Evolutionary conservation across 257 asterid genomes (phyloP).

Genomic region (Thymus mandschuricus): DNA sequence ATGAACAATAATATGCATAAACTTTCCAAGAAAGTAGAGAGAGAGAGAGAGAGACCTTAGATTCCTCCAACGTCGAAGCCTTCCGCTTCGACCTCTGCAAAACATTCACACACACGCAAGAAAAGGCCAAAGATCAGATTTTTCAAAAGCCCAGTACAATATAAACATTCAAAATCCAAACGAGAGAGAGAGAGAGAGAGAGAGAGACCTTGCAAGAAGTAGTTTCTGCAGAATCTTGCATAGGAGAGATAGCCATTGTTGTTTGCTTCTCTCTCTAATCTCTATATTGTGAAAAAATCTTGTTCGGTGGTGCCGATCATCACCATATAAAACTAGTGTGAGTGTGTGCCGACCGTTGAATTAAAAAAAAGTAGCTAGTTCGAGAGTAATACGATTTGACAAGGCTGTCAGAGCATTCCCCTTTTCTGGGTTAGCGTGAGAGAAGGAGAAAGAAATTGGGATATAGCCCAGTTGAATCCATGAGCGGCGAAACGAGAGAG

Average conservation of each 20-base stretch:
- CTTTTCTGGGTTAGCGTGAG: too few relatives aligned
- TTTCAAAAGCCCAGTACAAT: background rate
- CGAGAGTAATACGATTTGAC: too few relatives aligned
- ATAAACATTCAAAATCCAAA: too few relatives aligned
- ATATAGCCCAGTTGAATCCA: too few relatives aligned
- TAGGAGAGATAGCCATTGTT: constrained; percentile 20
- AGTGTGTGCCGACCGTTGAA: too few relatives aligned
- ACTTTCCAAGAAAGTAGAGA: background rate
- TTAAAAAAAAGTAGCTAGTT: too few relatives aligned
- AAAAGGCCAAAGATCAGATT: background rate
- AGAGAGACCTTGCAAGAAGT: constrained; percentile 31
- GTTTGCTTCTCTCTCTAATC: background rate
- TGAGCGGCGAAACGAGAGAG: too few relatives aligned
- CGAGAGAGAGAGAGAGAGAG: background rate
- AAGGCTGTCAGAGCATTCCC: too few relatives aligned
- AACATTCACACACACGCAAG: background rate
- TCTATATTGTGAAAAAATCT: background rate
- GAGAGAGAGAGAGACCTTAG: constrained; percentile 9
- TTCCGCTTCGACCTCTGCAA: constrained; percentile 19
- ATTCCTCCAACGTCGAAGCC: constrained; percentile 17
- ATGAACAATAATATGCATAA: background rate
- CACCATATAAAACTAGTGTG: background rate
- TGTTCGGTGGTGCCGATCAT: background rate
- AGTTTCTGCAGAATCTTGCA: background rate
- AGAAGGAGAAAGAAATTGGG: too few relatives aligned